Conservation (phyloP, 1,284 basidiomycete genomes). For the Tylopilus orsonianus region DNA sequence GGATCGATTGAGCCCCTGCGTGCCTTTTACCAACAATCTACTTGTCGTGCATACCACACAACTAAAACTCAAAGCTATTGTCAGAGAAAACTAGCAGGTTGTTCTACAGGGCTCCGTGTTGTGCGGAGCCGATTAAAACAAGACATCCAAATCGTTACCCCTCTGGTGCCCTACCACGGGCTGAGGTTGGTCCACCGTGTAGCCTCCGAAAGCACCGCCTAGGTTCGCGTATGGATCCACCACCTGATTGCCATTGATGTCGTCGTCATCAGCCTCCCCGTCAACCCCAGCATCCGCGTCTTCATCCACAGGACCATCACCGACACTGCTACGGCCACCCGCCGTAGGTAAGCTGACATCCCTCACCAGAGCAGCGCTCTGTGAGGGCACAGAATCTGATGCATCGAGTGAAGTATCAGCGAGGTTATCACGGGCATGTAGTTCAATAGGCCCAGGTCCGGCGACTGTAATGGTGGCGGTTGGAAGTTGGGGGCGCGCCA, state of each 20-base stretch:
- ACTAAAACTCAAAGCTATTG: not conserved
- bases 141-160: conserved; percentile 43
- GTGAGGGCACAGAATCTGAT: conserved; percentile 14
- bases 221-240: conserved; percentile 76
- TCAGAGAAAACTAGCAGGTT: conserved; percentile 5
- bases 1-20: not conserved
- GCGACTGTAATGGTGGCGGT: conserved; percentile 47
- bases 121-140: conserved; percentile 43
- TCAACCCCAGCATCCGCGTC: conserved; percentile 23
- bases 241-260: conserved; percentile 32
- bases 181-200: conserved; percentile 62
- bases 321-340: not conserved
- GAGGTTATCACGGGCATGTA: conserved; percentile 25
- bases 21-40: not conserved
- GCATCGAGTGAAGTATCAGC: conserved; percentile 25
- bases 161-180: conserved; percentile 42
- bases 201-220: conserved; percentile 67
- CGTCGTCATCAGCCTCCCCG: conserved; percentile 35
- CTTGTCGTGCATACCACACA: conserved; percentile 15
- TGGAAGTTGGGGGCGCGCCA: conserved; percentile 54
- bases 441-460: conserved; percentile 70
- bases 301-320: conserved; percentile 11
- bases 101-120: conserved; percentile 5
- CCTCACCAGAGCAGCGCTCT: conserved; percentile 11
- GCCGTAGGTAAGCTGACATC: not conserved